Base-by-base conservation (phyloP, 2,329 filamentous ascomycete species). In the Penicillium sp. region DNA sequence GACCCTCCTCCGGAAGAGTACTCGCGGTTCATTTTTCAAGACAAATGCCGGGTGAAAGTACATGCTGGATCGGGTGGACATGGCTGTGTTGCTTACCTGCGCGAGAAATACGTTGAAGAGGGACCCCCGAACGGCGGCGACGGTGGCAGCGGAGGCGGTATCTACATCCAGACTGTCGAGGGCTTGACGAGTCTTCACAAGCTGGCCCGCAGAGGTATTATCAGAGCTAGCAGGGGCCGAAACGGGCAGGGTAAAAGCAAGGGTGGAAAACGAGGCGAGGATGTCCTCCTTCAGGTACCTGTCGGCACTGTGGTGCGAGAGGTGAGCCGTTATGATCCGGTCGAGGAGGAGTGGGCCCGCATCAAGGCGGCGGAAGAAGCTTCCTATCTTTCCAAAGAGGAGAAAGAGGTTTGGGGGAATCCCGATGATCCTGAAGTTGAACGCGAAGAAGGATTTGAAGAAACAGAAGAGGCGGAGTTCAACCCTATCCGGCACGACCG, bases 101-200 rank as follows among this genome's bases (percentile, higher is more conserved):
- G 93, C 21, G 94, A 99, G 67, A 93, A 93, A 60, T 97, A 89
- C 73, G 81, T 97, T 31, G 84, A 87, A 42, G 87, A 96, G 60
- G 94, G 94, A 0, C 94, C 94, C 12, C 85, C 94, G 10, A 97
- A 99, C 72, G 94, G 94, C 46, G 94, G 94, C 56, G 91, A 99
- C 69, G 94, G 94, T 40, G 94, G 94, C 5, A 88, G 86, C 53
- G 94, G 94, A 58, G 94, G 94, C 38, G 95, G 89, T 65, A 80
- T 99, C 62, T 97, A 96, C 72, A 95, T 99, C 55, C 93, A 97
- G 75, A 92, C 94, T 8, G 86, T 96, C 1, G 86, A 89, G 52
- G 91, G 91, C 56, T 89, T 97, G 74, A 97, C 91, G 0, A 96
- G 91, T 50, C 77, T 99, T 58, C 92, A 97, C 76, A 97, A 97